A percentile compares a stretch with the other conserved stretches of the same genome.
phyloP scores from a whole-genome alignment of 768 basidiomycete species.

The Lactarius quietus region DNA sequence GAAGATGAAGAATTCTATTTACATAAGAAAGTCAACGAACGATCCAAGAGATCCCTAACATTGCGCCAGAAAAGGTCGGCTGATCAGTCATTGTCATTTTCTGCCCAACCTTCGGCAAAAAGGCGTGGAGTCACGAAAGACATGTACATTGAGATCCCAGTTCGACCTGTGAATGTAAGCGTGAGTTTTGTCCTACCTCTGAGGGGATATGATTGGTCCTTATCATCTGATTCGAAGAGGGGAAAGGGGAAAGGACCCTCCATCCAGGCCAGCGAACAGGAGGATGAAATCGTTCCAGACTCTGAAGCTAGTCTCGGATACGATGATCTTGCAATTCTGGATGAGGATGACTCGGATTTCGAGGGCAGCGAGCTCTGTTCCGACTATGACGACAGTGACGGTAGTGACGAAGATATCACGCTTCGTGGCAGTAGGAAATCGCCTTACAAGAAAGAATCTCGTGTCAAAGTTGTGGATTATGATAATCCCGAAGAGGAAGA shows the following conservation, averaged over 20 bases:
- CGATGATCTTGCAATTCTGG: constrained; percentile 24
- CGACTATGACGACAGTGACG: constrained; percentile 25
- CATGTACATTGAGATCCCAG: constrained; percentile 29
- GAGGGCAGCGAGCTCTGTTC: constrained; percentile 54
- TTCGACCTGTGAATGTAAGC: constrained; percentile 17
- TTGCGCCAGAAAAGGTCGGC: constrained; percentile 24
- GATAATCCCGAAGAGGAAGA: constrained; percentile 28
- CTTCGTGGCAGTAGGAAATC: constrained; percentile 8
- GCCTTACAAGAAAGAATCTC: constrained; percentile 1
- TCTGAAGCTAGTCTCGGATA: constrained; percentile 43
- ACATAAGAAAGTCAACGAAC: constrained; percentile 28
- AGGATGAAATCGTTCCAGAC: constrained; percentile 41
- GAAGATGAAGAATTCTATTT: constrained; percentile 28
- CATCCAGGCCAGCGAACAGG: neutral
- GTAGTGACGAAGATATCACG: constrained; percentile 13
- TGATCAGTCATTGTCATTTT: constrained; percentile 34
- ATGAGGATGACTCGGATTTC: constrained; percentile 27
- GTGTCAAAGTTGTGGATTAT: constrained; percentile 4
- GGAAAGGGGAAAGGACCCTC: constrained; percentile 19
- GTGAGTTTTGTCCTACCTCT: constrained; percentile 19
- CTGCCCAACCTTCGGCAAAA: constrained; percentile 25
- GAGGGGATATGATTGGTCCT: constrained; percentile 6
- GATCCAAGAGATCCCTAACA: constrained; percentile 15
- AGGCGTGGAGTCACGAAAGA: constrained; percentile 23
- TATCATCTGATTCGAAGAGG: constrained; percentile 21